phyloP scores from a whole-genome alignment of 257 asterid genomes.

The Solanum pennellii region DNA sequence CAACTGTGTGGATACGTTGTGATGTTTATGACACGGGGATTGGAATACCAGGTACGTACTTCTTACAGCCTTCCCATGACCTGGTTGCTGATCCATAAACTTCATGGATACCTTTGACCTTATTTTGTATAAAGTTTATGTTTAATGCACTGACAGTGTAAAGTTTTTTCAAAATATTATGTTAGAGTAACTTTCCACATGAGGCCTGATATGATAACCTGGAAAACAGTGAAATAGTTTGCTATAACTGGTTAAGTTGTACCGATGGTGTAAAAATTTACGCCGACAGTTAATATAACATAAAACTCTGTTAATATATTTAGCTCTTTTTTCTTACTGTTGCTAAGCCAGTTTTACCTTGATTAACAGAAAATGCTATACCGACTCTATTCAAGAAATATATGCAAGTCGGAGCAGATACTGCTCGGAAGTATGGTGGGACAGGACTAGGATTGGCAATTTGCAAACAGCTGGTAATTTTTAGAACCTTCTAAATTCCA shows the following conservation, averaged over 20 bases:
- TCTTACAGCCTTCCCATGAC: neutral
- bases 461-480: slow-evolving; percentile 74
- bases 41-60: slow-evolving; percentile 73
- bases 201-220: neutral
- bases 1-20: slow-evolving; percentile 68
- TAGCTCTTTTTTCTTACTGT: neutral
- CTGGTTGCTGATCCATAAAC: neutral
- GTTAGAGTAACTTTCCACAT: neutral
- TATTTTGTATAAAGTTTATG: neutral
- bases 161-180: neutral
- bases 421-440: slow-evolving; percentile 93
- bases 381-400: slow-evolving; percentile 79
- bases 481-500: neutral
- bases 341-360: neutral
- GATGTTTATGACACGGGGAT: slow-evolving; percentile 87
- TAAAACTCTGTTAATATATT: neutral
- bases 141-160: neutral
- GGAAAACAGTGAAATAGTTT: neutral
- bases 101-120: neutral
- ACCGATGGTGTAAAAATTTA: neutral
- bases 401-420: slow-evolving; percentile 92
- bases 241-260: neutral
- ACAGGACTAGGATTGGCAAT: slow-evolving; percentile 93
- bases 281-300: neutral
- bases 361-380: slow-evolving; percentile 52